phyloP scores from a whole-genome alignment of 2,329 filamentous ascomycete species.

The Colletotrichum karsti region DNA sequence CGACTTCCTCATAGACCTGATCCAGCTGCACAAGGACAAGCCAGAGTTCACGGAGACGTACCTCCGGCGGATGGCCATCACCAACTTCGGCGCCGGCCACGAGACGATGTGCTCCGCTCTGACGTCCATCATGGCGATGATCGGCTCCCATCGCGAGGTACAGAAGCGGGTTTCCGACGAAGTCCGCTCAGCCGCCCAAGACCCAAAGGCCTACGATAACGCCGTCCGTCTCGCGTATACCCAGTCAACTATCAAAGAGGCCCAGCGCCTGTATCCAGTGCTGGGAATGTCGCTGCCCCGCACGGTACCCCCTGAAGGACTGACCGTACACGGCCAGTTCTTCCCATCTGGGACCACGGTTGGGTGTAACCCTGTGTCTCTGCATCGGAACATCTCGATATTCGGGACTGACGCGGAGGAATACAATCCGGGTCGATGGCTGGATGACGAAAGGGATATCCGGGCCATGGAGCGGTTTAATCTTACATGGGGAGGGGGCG shows the following conservation, averaged over 20 bases:
- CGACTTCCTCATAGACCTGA: conserved; percentile 56
- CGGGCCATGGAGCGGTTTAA: conserved; percentile 56
- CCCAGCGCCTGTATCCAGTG: conserved; percentile 59
- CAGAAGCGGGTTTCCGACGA: conserved; percentile 41
- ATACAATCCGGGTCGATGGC: conserved; percentile 59
- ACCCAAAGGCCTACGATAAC: conserved; percentile 34
- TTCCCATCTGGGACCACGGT: conserved; percentile 57
- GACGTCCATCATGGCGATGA: conserved; percentile 56
- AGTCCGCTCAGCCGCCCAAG: conserved; percentile 31
- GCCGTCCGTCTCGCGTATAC: conserved; percentile 41
- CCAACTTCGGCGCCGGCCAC: conserved; percentile 65
- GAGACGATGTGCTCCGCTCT: conserved; percentile 63
- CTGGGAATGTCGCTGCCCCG: conserved; percentile 61
- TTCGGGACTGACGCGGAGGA: conserved; percentile 54
- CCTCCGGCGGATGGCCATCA: conserved; percentile 59
- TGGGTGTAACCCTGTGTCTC: conserved; percentile 57
- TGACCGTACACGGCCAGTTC: conserved; percentile 46
- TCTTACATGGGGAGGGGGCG: conserved; percentile 61
- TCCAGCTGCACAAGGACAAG: conserved; percentile 52
- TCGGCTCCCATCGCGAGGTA: conserved; percentile 47
- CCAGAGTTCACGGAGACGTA: conserved; percentile 57
- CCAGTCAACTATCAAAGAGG: conserved; percentile 58
- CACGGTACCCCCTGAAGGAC: conserved; percentile 46
- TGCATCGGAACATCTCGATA: conserved; percentile 59
- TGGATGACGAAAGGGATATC: conserved; percentile 38